Evolutionary conservation across 2,329 filamentous ascomycete species (phyloP).

Genomic region (Lachnellula occidentalis): DNA sequence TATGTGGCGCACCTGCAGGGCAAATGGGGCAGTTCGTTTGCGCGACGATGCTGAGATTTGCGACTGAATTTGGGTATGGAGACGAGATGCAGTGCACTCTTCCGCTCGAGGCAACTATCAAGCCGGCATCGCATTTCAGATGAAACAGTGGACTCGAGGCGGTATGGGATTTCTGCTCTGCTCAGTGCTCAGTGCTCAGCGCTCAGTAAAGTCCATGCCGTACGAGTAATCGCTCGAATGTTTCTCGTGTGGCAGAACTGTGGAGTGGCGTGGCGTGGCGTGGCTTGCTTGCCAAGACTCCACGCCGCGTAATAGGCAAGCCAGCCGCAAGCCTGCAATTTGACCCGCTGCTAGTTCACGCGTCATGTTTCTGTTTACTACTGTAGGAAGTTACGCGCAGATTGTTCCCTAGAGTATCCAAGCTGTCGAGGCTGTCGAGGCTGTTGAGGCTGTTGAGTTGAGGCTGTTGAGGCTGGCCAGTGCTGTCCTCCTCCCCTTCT

Average conservation of each 20-base stretch:
- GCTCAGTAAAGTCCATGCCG: too few relatives aligned
- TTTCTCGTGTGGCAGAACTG: not conserved
- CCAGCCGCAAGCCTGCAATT: slow-evolving; percentile 9
- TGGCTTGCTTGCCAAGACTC: too few relatives aligned
- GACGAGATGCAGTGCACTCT: too few relatives aligned
- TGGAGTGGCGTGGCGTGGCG: too few relatives aligned
- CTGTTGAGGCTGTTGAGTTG: not conserved
- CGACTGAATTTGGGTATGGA: too few relatives aligned
- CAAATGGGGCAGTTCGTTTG: slow-evolving; percentile 6
- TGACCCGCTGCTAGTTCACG: slow-evolving; percentile 20
- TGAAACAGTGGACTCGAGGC: too few relatives aligned
- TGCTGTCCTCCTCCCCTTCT: not conserved
- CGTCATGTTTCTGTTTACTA: slow-evolving; percentile 15
- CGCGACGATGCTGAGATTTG: not conserved
- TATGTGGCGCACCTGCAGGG: slow-evolving; percentile 6
- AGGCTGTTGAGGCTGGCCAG: not conserved
- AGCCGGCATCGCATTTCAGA: too few relatives aligned
- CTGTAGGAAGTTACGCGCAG: slow-evolving; percentile 8
- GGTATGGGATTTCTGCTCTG: too few relatives aligned
- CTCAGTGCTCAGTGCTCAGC: too few relatives aligned
- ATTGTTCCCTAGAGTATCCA: too few relatives aligned
- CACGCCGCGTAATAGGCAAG: not conserved
- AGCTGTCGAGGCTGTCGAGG: not conserved
- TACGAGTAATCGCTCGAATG: too few relatives aligned
- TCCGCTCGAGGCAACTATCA: too few relatives aligned